Evolutionary conservation across 176 grass and related monocot species (phyloP).

Genomic region (Carex kokanica): DNA sequence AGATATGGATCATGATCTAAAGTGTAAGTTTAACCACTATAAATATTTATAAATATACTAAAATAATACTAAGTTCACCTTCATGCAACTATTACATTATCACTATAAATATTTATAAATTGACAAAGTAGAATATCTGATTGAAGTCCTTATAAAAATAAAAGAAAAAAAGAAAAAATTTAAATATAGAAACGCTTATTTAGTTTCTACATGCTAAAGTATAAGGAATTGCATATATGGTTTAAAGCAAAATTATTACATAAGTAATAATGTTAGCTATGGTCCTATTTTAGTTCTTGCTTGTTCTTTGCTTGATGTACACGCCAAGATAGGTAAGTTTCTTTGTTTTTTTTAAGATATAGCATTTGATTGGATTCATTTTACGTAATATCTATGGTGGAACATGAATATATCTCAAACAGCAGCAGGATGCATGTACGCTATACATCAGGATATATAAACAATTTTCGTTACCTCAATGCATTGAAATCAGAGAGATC

Average conservation of each 20-base stretch:
- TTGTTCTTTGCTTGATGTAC: background rate
- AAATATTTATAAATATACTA: background rate
- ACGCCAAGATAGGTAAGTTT: conserved; percentile 4
- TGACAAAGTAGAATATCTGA: background rate
- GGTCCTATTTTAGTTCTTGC: background rate
- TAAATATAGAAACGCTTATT: background rate
- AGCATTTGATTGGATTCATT: background rate
- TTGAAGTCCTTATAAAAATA: background rate
- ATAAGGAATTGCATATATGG: background rate
- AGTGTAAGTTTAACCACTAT: background rate
- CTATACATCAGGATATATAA: background rate
- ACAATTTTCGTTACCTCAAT: background rate
- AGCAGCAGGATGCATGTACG: background rate
- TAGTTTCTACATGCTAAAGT: background rate
- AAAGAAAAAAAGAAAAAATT: background rate
- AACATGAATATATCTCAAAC: conserved; percentile 3
- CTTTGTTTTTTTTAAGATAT: background rate
- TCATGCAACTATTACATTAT: too few species aligned
- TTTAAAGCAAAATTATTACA: conserved; percentile 10
- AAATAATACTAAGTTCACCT: too few species aligned
- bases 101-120: background rate
- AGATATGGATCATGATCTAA: background rate
- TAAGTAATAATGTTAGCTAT: background rate
- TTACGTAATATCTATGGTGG: background rate
- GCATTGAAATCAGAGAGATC: background rate